phyloP scores from a whole-genome alignment of 176 grass and related monocot species.

The Sorghum bicolor region Sorghum_bicolor_NCBIv3 NC_012875.2:46703501-46704000 shows the following conservation, averaged over 20 bases:
- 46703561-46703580: background rate
- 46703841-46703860: constrained; percentile 40
- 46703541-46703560: background rate
- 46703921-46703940: constrained; percentile 39
- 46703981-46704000: constrained; percentile 37
- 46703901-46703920: constrained; percentile 49
- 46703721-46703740: background rate
- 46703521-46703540: background rate
- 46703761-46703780: constrained; percentile 36
- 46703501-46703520: background rate
- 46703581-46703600: background rate
- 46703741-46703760: constrained; percentile 36
- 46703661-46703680: background rate
- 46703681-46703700: constrained; percentile 7
- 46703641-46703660: background rate
- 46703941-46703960: constrained; percentile 53
- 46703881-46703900: constrained; percentile 51
- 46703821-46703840: constrained; percentile 44
- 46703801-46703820: constrained; percentile 35
- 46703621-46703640: background rate
- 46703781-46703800: constrained; percentile 55
- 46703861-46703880: constrained; percentile 62
- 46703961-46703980: constrained; percentile 45
- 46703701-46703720: background rate
- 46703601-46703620: background rate